Evolutionary conservation across 2,329 filamentous ascomycete species (phyloP).

Genomic region (Fusarium torulosum): DNA sequence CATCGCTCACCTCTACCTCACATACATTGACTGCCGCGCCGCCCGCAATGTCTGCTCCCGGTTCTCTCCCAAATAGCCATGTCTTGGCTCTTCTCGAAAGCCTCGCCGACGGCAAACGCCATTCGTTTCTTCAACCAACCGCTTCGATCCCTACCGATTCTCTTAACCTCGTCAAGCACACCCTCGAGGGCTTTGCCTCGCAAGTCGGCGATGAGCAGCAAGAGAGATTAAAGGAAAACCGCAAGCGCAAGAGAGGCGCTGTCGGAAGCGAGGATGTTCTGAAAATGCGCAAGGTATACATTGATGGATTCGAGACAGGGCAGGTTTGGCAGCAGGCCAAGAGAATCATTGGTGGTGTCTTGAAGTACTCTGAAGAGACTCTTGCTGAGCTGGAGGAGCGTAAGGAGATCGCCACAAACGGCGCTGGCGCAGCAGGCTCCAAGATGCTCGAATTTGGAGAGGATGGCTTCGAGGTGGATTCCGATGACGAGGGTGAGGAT

Average conservation of each 20-base stretch:
- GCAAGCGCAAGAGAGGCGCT: constrained; percentile 80
- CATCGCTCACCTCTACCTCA: constrained; percentile 73
- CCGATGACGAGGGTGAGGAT: constrained; percentile 49
- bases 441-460: constrained; percentile 46
- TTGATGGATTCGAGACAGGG: constrained; percentile 86
- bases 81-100: constrained; percentile 67
- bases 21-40: constrained; percentile 70
- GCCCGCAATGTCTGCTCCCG: constrained; percentile 58
- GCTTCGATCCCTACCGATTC: constrained; percentile 75
- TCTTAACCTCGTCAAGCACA: constrained; percentile 81
- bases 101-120: constrained; percentile 71
- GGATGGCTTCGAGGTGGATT: constrained; percentile 51
- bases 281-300: constrained; percentile 84
- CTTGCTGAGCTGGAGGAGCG: constrained; percentile 64
- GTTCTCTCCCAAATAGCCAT: constrained; percentile 53
- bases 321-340: constrained; percentile 96
- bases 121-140: constrained; percentile 82
- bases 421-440: constrained; percentile 54
- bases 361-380: constrained; percentile 62
- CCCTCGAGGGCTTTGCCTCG: constrained; percentile 81
- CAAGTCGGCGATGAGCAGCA: constrained; percentile 80
- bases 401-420: constrained; percentile 59
- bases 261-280: constrained; percentile 66
- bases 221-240: constrained; percentile 74
- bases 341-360: constrained; percentile 75